Conservation (phyloP, 164 flowering plant genomes). For the Cinnamomum micranthum region DNA sequence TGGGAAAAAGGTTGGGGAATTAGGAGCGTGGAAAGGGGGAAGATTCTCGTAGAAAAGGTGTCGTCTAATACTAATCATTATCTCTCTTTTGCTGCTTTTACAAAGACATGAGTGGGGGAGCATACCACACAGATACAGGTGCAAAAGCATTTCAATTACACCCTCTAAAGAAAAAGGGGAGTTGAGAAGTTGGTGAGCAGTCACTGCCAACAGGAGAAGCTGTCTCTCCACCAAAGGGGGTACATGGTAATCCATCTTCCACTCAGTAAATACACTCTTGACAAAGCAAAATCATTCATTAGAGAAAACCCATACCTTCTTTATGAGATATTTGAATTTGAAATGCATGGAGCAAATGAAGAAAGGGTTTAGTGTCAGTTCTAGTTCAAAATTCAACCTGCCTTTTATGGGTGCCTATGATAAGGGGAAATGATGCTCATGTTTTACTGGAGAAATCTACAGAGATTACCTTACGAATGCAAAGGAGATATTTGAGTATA, state of each 20-base stretch:
- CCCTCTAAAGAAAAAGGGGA: neutral
- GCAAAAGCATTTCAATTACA: neutral
- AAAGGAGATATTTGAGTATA: neutral
- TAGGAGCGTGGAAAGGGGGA: conserved; percentile 2
- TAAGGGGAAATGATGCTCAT: conserved; percentile 22
- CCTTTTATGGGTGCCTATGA: conserved; percentile 19
- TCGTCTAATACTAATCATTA: conserved; percentile 7
- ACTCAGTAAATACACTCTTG: conserved; percentile 3
- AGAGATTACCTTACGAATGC: conserved; percentile 5
- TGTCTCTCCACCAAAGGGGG: conserved; percentile 19
- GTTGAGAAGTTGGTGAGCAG: conserved; percentile 38
- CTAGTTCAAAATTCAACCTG: conserved; percentile 6
- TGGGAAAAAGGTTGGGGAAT: neutral
- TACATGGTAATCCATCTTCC: neutral
- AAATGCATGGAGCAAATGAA: neutral
- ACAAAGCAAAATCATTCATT: neutral
- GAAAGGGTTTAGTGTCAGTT: neutral
- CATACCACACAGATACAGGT: neutral
- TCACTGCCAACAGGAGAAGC: conserved; percentile 43
- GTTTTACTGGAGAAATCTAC: conserved; percentile 1
- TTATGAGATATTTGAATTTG: conserved; percentile 1
- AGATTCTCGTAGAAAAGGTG: conserved; percentile 9
- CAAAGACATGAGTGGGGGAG: conserved; percentile 11
- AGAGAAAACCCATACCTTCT: neutral
- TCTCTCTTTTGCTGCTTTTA: neutral